Percentiles rank a stretch among this genome's conserved stretches.
Conservation (phyloP, 352 stramenopile species). For the Globisporangium nodosum region DNA sequence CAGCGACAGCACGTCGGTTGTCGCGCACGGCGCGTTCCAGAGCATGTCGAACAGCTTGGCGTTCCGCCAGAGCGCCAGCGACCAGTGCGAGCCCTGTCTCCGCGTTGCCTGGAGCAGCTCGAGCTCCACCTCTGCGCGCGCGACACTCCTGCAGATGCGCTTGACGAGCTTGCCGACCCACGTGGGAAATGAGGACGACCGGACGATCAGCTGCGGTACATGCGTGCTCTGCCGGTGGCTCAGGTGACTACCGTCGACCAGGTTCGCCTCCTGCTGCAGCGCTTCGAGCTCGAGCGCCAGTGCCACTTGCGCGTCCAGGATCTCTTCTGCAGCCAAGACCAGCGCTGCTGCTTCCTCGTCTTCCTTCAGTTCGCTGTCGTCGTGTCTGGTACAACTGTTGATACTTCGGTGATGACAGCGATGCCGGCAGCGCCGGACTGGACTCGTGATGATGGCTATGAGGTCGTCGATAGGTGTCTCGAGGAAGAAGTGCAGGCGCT, state of each 20-base stretch:
- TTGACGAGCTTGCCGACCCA: conserved; percentile 47
- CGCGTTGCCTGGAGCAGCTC: background rate
- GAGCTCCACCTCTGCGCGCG: conserved; percentile 12
- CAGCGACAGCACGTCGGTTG: conserved; percentile 17
- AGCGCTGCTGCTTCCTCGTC: conserved; percentile 4
- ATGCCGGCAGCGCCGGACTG: conserved; percentile 1
- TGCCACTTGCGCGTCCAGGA: conserved; percentile 41
- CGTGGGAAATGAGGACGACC: conserved; percentile 10
- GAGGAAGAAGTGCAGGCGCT: conserved; percentile 22
- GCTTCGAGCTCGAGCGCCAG: conserved; percentile 43
- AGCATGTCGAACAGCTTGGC: conserved; percentile 34
- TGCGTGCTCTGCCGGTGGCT: conserved; percentile 12
- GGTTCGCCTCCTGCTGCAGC: conserved; percentile 19
- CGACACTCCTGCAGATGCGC: conserved; percentile 29
- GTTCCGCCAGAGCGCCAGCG: conserved; percentile 44
- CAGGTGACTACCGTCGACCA: conserved; percentile 15
- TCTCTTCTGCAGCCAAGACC: conserved; percentile 21
- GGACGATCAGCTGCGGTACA: conserved; percentile 17
- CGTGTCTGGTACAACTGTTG: too few species aligned
- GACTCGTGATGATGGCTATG: conserved; percentile 10
- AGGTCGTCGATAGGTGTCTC: conserved; percentile 10
- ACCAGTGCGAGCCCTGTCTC: conserved; percentile 16
- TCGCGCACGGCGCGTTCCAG: conserved; percentile 13
- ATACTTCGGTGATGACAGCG: background rate
- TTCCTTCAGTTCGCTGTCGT: background rate